Evolutionary conservation across 345 rosid genomes (phyloP), one percentile per base, ranked within the genome.

Genomic region (Murraya koenigii): DNA sequence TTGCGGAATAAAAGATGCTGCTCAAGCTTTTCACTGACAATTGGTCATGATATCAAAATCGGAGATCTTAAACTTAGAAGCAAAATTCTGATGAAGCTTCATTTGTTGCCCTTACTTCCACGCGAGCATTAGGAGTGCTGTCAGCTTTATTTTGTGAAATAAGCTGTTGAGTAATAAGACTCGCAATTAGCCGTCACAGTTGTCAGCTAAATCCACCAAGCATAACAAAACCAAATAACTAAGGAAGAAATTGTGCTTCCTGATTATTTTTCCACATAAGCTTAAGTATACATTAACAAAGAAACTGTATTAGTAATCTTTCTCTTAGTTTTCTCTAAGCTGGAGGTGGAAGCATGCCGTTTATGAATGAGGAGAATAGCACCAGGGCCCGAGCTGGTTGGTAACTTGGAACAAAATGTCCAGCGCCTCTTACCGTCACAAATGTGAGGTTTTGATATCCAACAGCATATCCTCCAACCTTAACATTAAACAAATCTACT

Each of bases 321-420:
- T 36, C 52, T 58, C n/a, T 14, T 25, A 73, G 20, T 36, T 60
- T 60, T 73, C 76, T 80, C 77, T 68, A 73, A 30, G 78, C 78
- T 30, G 71, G 26, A 54, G 81, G 72, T 52, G 81, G 81, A 56
- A 73, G 77, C 61, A 30, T 61, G 20, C 49, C 82, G 7, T 69
- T 75, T 28, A 75, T 23, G 75, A 80, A 80, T 7, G 82, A 69
- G 15, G 79, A 62, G 66, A 69, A 80, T 33, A 80, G 71, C 9
- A 17, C 25, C 6, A 75, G 64, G 5, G 82, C 82, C 33, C 79
- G 75, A 52, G 82, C 79, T 7, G 79, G 82, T 33, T 80, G 66
- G 44, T 75, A 62, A 65, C 79, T 80, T 7, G 82, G 82, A 80
- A 80, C 82, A 28, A 69, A 69, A 54, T 80, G 82, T 15, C 79